Evolutionary conservation across 768 basidiomycete genomes (phyloP).

Genomic region (Suillus weaverae): DNA sequence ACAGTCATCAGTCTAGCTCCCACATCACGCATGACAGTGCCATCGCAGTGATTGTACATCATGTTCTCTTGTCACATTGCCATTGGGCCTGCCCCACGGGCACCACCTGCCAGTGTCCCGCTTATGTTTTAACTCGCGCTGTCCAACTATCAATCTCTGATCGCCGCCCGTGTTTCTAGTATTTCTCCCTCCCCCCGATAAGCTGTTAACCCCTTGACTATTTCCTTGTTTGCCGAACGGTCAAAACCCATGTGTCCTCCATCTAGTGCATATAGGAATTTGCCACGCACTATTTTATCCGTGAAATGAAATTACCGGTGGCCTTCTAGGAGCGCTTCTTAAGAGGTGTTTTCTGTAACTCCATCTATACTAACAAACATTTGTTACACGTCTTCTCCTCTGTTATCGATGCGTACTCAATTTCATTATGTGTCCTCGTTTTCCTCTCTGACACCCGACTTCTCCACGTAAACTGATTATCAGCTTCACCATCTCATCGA

Average conservation of each 20-base stretch:
- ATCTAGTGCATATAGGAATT: not conserved
- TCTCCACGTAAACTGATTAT: constrained; percentile 12
- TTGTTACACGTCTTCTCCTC: constrained; percentile 2
- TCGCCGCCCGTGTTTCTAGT: not conserved
- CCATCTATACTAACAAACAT: not conserved
- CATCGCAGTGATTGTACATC: not conserved
- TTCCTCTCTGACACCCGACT: constrained; percentile 2
- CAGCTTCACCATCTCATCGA: constrained; percentile 7
- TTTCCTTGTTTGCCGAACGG: not conserved
- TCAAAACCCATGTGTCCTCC: not conserved
- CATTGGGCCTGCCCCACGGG: constrained; percentile 4
- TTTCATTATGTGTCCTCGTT: constrained; percentile 1
- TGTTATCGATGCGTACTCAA: not conserved
- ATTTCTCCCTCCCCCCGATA: not conserved
- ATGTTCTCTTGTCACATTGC: constrained; percentile 2
- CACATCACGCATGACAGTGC: not conserved
- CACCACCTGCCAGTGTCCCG: not conserved
- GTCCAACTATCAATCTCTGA: constrained; percentile 1
- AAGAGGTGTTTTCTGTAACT: not conserved
- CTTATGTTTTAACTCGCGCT: constrained; percentile 3
- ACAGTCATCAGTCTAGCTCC: constrained; percentile 1
- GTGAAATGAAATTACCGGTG: not conserved
- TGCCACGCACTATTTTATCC: constrained; percentile 4
- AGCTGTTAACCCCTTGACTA: not conserved
- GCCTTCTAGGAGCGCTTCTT: not conserved